These are phyloP conservation scores for Debaryomyces psychrophilus DNA, from an alignment of 1,139 yeast species.

Conservation along the genomic window DNA sequence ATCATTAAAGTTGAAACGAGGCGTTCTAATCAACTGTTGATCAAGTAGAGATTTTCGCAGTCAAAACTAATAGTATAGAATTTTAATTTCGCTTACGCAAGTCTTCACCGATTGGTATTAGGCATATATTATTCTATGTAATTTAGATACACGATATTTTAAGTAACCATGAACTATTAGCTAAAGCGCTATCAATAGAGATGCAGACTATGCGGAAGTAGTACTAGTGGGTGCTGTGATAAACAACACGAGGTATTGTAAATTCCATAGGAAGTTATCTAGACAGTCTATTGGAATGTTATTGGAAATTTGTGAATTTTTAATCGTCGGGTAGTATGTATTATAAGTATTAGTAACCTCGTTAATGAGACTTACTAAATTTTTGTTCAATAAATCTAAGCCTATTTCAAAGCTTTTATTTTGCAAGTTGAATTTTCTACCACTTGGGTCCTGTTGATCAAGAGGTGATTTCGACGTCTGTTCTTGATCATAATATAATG, in stretches of 20 bases:
- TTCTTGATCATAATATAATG: constrained; percentile 32
- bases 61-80: too few species aligned
- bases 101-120: too few species aligned
- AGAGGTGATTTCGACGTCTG: constrained; percentile 25
- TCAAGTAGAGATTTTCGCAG: too few species aligned
- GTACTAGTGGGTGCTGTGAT: constrained; percentile 33
- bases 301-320: constrained; percentile 17
- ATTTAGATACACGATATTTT: too few species aligned
- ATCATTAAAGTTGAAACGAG: too few species aligned
- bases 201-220: neutral
- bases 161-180: neutral
- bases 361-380: constrained; percentile 31
- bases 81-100: too few species aligned
- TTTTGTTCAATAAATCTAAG: constrained; percentile 35
- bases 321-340: constrained; percentile 19
- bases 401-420: constrained; percentile 41
- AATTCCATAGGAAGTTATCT: constrained; percentile 48
- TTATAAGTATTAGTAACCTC: constrained; percentile 25
- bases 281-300: constrained; percentile 43
- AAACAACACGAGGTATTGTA: constrained; percentile 40
- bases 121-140: too few species aligned
- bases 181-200: neutral
- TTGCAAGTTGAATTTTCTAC: constrained; percentile 16
- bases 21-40: too few species aligned
- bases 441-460: constrained; percentile 13